Conservation (phyloP, 805 yeast genomes). For the Yamadazyma sp. region DNA sequence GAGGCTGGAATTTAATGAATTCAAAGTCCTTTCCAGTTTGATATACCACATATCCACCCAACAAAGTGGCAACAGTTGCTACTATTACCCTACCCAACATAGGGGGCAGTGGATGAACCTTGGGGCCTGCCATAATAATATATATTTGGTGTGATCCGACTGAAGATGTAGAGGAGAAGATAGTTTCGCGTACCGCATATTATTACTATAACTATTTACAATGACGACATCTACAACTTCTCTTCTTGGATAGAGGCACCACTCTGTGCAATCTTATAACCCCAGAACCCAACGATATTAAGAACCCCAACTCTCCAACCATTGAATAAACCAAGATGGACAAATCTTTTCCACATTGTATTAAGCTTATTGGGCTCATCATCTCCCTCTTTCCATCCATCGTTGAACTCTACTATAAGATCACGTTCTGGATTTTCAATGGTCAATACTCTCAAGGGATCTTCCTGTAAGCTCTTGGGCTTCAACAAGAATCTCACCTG, state of each 20-base stretch:
- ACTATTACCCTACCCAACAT: slow-evolving; percentile 33
- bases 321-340: slow-evolving; percentile 51
- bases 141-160: background rate
- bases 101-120: slow-evolving; percentile 31
- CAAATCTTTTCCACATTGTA: slow-evolving; percentile 35
- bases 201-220: slow-evolving; percentile 5
- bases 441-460: slow-evolving; percentile 39
- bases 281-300: slow-evolving; percentile 82
- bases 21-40: slow-evolving; percentile 41
- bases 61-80: slow-evolving; percentile 33
- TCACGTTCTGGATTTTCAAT: slow-evolving; percentile 45
- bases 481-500: slow-evolving; percentile 66
- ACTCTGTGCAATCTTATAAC: slow-evolving; percentile 57
- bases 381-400: slow-evolving; percentile 43
- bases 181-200: slow-evolving; percentile 9
- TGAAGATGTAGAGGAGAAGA: too few relatives aligned
- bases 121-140: slow-evolving; percentile 3
- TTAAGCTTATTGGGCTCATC: slow-evolving; percentile 20
- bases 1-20: slow-evolving; percentile 39
- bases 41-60: slow-evolving; percentile 34
- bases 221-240: slow-evolving; percentile 19
- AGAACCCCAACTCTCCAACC: slow-evolving; percentile 91
- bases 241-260: slow-evolving; percentile 41
- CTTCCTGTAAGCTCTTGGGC: slow-evolving; percentile 35
- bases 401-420: slow-evolving; percentile 55